A percentile compares a stretch with the other conserved stretches of the same genome.
phyloP scores from a whole-genome alignment of 2,329 filamentous ascomycete genomes.

The Microsporum ferrugineum region DNA sequence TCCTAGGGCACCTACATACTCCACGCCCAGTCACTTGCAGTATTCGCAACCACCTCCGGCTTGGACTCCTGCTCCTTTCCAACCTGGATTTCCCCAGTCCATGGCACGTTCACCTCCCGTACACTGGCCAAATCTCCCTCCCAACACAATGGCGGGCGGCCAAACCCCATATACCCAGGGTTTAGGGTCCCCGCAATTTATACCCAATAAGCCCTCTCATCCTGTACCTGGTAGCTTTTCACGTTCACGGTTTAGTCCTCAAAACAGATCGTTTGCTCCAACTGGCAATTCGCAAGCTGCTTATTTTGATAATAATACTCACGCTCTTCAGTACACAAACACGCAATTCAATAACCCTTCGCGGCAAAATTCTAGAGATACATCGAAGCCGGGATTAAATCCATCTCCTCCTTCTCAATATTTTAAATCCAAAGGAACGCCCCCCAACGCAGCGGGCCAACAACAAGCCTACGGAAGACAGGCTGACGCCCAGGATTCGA shows the following conservation, averaged over 20 bases:
- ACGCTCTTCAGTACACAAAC: conserved; percentile 16
- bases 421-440: neutral
- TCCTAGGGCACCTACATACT: conserved; percentile 29
- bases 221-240: conserved; percentile 76
- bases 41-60: conserved; percentile 23
- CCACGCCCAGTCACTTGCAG: conserved; percentile 23
- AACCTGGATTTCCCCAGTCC: conserved; percentile 16
- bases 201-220: conserved; percentile 59
- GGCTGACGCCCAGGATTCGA: conserved; percentile 26
- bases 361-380: conserved; percentile 8
- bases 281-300: conserved; percentile 27
- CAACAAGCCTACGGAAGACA: neutral
- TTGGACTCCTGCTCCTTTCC: conserved; percentile 28
- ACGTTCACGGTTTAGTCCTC: conserved; percentile 81
- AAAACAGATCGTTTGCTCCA: conserved; percentile 85
- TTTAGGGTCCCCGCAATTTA: conserved; percentile 56
- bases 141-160: conserved; percentile 28
- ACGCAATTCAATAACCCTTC: conserved; percentile 15
- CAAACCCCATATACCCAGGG: conserved; percentile 59
- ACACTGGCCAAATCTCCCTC: conserved; percentile 30
- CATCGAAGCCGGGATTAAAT: neutral
- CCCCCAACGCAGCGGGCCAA: neutral
- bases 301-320: conserved; percentile 24
- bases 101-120: conserved; percentile 23
- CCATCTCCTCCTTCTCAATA: neutral